Evolutionary conservation across 495 filamentous ascomycete species (phyloP), one percentile per base, ranked within the genome.

Genomic region (Cercophora newfieldiana): DNA sequence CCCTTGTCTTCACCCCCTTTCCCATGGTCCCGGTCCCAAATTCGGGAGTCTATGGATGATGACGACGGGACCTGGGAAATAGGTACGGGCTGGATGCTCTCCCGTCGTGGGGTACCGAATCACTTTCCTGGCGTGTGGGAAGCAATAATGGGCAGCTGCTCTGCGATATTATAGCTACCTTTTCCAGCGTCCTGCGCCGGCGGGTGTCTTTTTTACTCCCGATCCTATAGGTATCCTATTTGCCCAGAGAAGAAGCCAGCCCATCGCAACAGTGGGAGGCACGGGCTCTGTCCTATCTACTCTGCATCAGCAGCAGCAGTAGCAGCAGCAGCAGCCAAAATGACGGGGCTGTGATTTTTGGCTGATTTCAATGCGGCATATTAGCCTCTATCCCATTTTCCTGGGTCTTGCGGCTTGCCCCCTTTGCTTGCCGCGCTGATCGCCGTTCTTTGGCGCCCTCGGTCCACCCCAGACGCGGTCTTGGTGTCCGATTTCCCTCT

Each of bases 281-380:
- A 53, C 50, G 19, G 50, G 21, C 24, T 6, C 16, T 57, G 24
- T 22, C 19, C 18, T 57, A 8, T 57, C 21, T 26, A 22, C 50
- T 26, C 50, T 53, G 24, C 21, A 22, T 5, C 50, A 10, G 26
- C 18, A 57, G 21, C 16, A 26, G 54, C 2, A 30, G 54, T 25
- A 26, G 4, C 24, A 26, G 16, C 25, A 6, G 48, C 61, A 63
- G 49, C 68, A 65, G 74, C 66, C 72, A 72, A 72, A 71, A 73
- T 76, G 37, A 44, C 37, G 37, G 37, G 37, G 37, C 31, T 26
- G 29, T 57, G 64, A 66, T 47, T 75, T 77, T 73, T 72, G 76
- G 73, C 76, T 75, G 74, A 78, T 77, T 51, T 74, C 67, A 68
- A 71, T 65, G 70, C 71, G 70, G 70, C 67, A 73, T 70, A 73